These are phyloP conservation scores for Emericellopsis terricola DNA, from an alignment of 495 filamentous ascomycete species.

Conservation along the genomic window DNA sequence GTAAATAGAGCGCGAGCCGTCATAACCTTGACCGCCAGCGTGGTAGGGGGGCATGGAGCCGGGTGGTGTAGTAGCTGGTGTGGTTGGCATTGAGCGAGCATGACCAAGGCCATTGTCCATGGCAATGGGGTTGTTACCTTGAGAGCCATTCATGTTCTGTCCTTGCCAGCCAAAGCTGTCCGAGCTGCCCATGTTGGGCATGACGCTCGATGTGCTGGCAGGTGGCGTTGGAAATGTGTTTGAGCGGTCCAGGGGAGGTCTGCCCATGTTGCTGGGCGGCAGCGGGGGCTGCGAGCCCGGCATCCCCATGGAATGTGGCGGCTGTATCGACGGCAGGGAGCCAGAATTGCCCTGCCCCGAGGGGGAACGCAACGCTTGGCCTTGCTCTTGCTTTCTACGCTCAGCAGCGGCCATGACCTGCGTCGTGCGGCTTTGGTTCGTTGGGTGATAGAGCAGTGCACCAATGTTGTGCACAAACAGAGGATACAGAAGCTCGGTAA, in stretches of 20 bases:
- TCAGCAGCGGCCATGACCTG: constrained; percentile 78
- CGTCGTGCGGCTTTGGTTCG: constrained; percentile 66
- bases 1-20: constrained; percentile 50
- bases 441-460: constrained; percentile 81
- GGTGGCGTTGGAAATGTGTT: constrained; percentile 91
- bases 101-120: constrained; percentile 73
- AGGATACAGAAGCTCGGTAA: constrained; percentile 87
- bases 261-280: constrained; percentile 42
- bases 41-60: constrained; percentile 64
- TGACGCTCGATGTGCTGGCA: constrained; percentile 76
- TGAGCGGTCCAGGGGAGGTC: constrained; percentile 62
- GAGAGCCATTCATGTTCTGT: constrained; percentile 46
- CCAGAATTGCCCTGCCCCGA: too few species aligned
- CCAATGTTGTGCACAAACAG: constrained; percentile 97
- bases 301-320: constrained; percentile 65
- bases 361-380: constrained; percentile 26
- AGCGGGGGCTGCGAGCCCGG: constrained; percentile 51
- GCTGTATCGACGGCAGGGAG: constrained; percentile 47
- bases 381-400: constrained; percentile 45
- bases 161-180: constrained; percentile 59
- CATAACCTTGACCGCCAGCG: constrained; percentile 53
- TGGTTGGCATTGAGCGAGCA: constrained; percentile 79
- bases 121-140: constrained; percentile 53
- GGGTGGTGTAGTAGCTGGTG: constrained; percentile 81
- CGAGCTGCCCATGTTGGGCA: constrained; percentile 55